Conservation (phyloP, 2,329 filamentous ascomycete species). For the Fusarium verticillioides region DNA sequence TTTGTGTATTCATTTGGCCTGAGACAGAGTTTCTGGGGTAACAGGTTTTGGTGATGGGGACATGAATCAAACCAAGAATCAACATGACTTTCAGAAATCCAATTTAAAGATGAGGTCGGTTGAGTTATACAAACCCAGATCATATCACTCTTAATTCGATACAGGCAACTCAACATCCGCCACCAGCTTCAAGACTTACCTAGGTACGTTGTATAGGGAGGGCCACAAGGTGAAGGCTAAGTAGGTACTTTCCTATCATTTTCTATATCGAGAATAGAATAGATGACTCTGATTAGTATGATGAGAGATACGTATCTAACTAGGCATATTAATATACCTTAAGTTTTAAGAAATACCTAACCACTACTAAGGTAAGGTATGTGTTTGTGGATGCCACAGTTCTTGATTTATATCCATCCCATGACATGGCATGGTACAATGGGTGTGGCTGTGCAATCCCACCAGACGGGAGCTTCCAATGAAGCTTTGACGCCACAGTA, state of each 20-base stretch:
- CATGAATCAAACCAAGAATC: neutral
- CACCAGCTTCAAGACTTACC: neutral
- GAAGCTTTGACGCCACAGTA: conserved; percentile 26
- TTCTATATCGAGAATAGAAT: neutral
- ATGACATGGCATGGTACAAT: neutral
- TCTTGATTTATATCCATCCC: neutral
- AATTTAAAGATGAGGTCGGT: neutral
- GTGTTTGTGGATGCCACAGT: neutral
- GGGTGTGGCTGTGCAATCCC: conserved; percentile 21
- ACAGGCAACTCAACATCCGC: neutral
- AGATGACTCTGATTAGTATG: no score
- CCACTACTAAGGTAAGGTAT: neutral
- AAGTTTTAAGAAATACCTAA: neutral
- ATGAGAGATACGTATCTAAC: neutral
- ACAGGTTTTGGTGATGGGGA: neutral
- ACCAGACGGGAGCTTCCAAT: neutral
- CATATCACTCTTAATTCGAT: neutral
- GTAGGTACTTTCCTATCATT: neutral
- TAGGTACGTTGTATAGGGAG: neutral
- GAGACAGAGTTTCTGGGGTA: neutral
- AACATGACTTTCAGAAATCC: neutral
- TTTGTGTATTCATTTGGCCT: neutral
- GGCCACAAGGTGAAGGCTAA: neutral
- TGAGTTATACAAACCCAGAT: neutral
- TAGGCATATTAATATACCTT: neutral